A percentile compares a stretch with the other conserved stretches of the same genome.
Conservation (phyloP, 179 eudicot species). For the Amaranthus tricolor region DNA sequence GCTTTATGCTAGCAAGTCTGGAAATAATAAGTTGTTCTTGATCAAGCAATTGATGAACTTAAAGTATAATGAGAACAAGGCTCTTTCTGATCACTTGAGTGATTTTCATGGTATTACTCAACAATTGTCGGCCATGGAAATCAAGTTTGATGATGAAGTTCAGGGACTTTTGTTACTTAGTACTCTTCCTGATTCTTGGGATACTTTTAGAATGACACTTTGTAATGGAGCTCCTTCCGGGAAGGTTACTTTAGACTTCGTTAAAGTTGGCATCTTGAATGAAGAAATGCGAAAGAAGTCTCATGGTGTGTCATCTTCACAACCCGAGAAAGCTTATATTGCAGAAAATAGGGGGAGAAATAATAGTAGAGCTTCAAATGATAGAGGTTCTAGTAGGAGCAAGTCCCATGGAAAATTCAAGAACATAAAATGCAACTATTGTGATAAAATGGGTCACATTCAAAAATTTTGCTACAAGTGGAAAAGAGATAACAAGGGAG, state of each 20-base stretch:
- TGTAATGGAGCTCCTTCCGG: too few relatives aligned
- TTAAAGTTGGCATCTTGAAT: slow-evolving; percentile 13
- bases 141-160: slow-evolving; percentile 27
- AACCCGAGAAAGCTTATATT: background rate
- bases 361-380: background rate
- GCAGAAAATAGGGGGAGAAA: slow-evolving; percentile 8
- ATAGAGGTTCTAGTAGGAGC: background rate
- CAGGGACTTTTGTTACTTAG: slow-evolving; percentile 14
- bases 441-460: background rate
- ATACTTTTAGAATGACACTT: too few relatives aligned
- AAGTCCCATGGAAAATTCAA: slow-evolving; percentile 11
- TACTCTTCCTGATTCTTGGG: slow-evolving; percentile 25
- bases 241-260: too few relatives aligned
- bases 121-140: slow-evolving; percentile 3
- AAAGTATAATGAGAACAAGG: too few relatives aligned
- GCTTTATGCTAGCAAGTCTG: too few relatives aligned
- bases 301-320: background rate
- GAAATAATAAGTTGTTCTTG: too few relatives aligned
- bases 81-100: too few relatives aligned
- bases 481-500: slow-evolving; percentile 9
- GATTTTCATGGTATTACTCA: too few relatives aligned
- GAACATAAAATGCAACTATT: slow-evolving; percentile 1
- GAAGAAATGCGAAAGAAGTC: slow-evolving; percentile 13
- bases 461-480: slow-evolving; percentile 11
- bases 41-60: too few relatives aligned